Conservation (phyloP, 1,139 yeast genomes). For the Magnusiomyces fungicola region DNA sequence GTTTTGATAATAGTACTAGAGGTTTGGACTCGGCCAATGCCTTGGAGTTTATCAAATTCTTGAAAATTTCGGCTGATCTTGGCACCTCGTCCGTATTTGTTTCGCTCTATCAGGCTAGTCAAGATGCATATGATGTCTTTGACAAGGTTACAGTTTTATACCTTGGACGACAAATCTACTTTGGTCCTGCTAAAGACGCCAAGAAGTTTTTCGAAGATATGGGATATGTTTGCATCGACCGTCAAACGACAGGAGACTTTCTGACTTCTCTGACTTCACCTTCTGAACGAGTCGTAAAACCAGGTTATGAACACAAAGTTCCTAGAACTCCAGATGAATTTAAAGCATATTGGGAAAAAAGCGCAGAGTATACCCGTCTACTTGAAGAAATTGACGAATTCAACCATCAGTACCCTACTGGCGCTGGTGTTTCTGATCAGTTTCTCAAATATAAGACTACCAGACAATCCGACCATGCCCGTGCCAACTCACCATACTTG, state of each 20-base stretch:
- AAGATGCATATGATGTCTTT: slow-evolving; percentile 66
- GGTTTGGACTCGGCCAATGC: slow-evolving; percentile 75
- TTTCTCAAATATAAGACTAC: slow-evolving; percentile 51
- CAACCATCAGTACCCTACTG: slow-evolving; percentile 22
- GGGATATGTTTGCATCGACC: slow-evolving; percentile 66
- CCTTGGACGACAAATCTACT: slow-evolving; percentile 71
- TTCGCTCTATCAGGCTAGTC: slow-evolving; percentile 79
- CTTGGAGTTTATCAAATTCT: slow-evolving; percentile 61
- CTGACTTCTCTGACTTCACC: slow-evolving; percentile 75
- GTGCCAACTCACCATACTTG: slow-evolving; percentile 54
- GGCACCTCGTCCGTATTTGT: slow-evolving; percentile 57
- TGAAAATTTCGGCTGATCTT: slow-evolving; percentile 56
- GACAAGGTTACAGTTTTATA: slow-evolving; percentile 69
- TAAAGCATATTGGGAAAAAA: slow-evolving; percentile 52
- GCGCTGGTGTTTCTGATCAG: slow-evolving; percentile 24
- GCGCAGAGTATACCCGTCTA: slow-evolving; percentile 43
- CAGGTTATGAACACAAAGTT: slow-evolving; percentile 54
- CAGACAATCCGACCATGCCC: slow-evolving; percentile 43
- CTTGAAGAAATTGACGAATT: slow-evolving; percentile 38
- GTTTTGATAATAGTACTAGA: slow-evolving; percentile 73
- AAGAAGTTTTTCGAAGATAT: slow-evolving; percentile 51
- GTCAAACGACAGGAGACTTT: slow-evolving; percentile 81
- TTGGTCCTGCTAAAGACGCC: slow-evolving; percentile 56
- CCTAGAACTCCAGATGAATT: slow-evolving; percentile 62
- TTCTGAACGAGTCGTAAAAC: slow-evolving; percentile 47